Base-by-base conservation (phyloP, 2,329 filamentous ascomycete genomes). In the Talaromyces amestolkiae region DNA sequence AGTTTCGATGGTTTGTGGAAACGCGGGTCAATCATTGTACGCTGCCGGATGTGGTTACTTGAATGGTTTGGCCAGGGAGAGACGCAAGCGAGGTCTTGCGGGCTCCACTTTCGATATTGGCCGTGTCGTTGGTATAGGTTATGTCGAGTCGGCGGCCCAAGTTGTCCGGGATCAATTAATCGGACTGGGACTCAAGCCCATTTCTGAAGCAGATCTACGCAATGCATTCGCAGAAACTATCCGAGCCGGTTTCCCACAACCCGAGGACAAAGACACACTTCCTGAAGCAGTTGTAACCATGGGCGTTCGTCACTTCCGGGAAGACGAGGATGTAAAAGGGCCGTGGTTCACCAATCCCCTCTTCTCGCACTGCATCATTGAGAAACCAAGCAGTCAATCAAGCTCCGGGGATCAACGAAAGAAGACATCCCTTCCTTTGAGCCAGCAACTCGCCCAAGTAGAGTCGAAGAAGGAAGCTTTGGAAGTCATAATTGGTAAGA, bases 151-250 rank as follows among this genome's bases (percentile, higher is more conserved):
- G 5, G 49, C 47, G 5, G 31, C 33, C 2, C 33, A 62, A 54
- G 56, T 27, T n/a, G 33, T 53, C 24, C 43, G 19, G 1, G 63
- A 58, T 15, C 24, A 31, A 15, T 35, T 53, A 4, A 51, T 24
- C 17, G 31, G 19, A 17, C 19, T 60, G 17, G 24, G 22, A 37
- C 35, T 31, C 11, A 45, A 5, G 31, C 37, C 49, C 24, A 76
- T 85, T 9, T 84, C 83, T 2, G 83, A 86, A 71, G 75, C 77
- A 3, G 82, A 84, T 65, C 69, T 85, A 13, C 82, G 84, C 68
- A 79, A 84, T 68, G 79, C 82, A 74, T 83, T 86, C 65, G 76
- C 83, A 10, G 83, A 86, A 69, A 82, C 82, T 6, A 80, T 86
- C 33, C 71, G 75, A 0, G 77, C 78, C 0, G 82, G 83, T 5